These are phyloP conservation scores for Ensete glaucum DNA, from an alignment of 176 grass and related monocot genomes.

Conservation along the genomic window DNA sequence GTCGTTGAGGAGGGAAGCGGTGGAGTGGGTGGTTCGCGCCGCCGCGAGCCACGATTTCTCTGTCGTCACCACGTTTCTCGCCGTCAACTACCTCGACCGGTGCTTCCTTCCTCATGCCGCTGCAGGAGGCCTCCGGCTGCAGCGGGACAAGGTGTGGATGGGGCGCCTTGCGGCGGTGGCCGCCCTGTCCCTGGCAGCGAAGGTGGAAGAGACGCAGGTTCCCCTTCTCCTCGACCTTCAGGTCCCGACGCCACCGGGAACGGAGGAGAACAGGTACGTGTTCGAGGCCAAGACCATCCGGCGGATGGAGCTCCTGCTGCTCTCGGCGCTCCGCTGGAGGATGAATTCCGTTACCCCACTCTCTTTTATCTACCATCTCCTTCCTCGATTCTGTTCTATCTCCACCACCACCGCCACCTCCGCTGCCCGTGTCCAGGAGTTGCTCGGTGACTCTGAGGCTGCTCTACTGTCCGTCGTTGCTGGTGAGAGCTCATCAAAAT, in stretches of 20 bases:
- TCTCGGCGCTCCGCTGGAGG: constrained; percentile 56
- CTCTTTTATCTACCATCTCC: constrained; percentile 49
- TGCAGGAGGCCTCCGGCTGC: constrained; percentile 29
- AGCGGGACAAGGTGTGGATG: constrained; percentile 48
- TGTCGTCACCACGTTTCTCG: constrained; percentile 7
- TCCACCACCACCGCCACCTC: neutral
- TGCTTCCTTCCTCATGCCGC: constrained; percentile 14
- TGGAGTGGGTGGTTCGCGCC: constrained; percentile 5
- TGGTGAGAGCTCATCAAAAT: constrained; percentile 36
- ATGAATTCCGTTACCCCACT: constrained; percentile 74
- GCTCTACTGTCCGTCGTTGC: constrained; percentile 37
- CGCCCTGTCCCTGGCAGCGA: constrained; percentile 62
- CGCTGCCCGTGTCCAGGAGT: constrained; percentile 3
- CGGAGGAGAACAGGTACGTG: constrained; percentile 20
- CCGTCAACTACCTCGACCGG: constrained; percentile 6
- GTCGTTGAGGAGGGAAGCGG: neutral
- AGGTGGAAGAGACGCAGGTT: constrained; percentile 71
- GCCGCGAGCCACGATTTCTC: constrained; percentile 10
- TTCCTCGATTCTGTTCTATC: constrained; percentile 19
- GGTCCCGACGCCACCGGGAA: constrained; percentile 13
- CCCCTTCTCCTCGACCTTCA: constrained; percentile 58
- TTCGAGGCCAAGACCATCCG: constrained; percentile 66
- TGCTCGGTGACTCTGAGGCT: constrained; percentile 31
- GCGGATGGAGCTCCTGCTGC: constrained; percentile 80
- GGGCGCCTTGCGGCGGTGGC: constrained; percentile 52